phyloP scores from a whole-genome alignment of 441 rosid species.

The Erysimum cheiri region DNA sequence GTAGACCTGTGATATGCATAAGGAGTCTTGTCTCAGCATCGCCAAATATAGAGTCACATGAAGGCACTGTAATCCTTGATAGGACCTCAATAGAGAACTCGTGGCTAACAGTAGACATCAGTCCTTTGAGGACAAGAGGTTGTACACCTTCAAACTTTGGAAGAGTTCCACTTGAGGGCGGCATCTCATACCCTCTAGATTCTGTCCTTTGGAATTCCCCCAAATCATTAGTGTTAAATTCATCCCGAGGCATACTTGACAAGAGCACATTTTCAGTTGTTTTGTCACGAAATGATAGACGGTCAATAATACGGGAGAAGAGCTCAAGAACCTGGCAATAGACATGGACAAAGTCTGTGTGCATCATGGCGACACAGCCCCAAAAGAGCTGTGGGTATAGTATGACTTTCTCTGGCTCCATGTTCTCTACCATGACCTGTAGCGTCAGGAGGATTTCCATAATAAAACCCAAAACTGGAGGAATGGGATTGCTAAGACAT shows the following conservation, averaged over 20 bases:
- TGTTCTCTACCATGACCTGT: slow-evolving; percentile 99
- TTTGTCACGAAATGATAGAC: slow-evolving; percentile 87
- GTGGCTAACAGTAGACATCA: slow-evolving; percentile 93
- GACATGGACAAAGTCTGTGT: slow-evolving; percentile 94
- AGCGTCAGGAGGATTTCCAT: slow-evolving; percentile 96
- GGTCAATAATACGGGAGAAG: slow-evolving; percentile 87
- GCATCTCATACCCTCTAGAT: slow-evolving; percentile 69
- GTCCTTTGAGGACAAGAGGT: slow-evolving; percentile 97
- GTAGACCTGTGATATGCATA: slow-evolving; percentile 95
- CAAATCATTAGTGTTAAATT: slow-evolving; percentile 58
- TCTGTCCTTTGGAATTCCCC: slow-evolving; percentile 78
- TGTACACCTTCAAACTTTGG: slow-evolving; percentile 96
- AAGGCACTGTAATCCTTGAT: slow-evolving; percentile 82
- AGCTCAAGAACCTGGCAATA: slow-evolving; percentile 99
- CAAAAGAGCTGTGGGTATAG: slow-evolving; percentile 98
- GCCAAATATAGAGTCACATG: slow-evolving; percentile 96
- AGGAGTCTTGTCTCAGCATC: slow-evolving; percentile 93
- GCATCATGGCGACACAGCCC: slow-evolving; percentile 99
- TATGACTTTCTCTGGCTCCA: slow-evolving; percentile 99
- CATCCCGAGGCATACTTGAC: slow-evolving; percentile 99
- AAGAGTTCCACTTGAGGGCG: slow-evolving; percentile 72
- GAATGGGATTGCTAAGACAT: slow-evolving; percentile 96
- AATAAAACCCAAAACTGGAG: slow-evolving; percentile 92
- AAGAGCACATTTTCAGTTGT: slow-evolving; percentile 97
- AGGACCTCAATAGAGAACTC: slow-evolving; percentile 89